Base-by-base conservation (phyloP, 192 early-diverging fungal species). In the Lobulomyces angularis region DNA sequence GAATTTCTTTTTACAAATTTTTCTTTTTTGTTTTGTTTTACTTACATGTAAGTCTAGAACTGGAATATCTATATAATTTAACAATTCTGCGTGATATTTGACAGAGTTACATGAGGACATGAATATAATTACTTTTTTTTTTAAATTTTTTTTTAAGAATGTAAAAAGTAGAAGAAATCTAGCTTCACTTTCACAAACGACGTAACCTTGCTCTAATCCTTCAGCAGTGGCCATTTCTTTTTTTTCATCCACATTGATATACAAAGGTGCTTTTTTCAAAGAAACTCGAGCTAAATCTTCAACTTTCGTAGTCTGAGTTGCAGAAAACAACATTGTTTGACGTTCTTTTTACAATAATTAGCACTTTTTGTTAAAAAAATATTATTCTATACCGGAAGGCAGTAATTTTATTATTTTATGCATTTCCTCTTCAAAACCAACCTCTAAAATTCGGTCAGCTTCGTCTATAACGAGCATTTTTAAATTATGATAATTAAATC, bases 351-450 rank as follows among this genome's bases (percentile, higher is more conserved):
- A 39, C 38, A 9, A 49, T 16, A 47, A 12, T 14, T 6, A 18
- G 8, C 9, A 37, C 33, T 46, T 37, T 24, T 19, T 29, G 24
- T 19, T 28, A 8, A 31, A 8, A 8, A 5, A 4, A 23, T 11
- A 18, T n/a, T 6, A n/a, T 21, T 1, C 21, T 33, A 48, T 42
- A 82, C 79, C 79, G 57, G 63, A 70, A 12, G 94, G 94, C 40
- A 98, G 66, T 34, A 91, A 68, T 59, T 87, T 90, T 57, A 98
- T 77, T 45, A 98, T 96, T 50, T 90, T 84, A 50, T 85, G 86
- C 92, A 97, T 96, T 63, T 98, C 92, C 38, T 90, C 86, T 60
- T 98, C 94, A 61, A 98, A 96, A 35, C 94, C 94, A 56, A 86
- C 84, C 61, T 96, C 90, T 56, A 96, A 63, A 60, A 97, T 97